Percentiles rank a stretch among this genome's conserved stretches.
Conservation (phyloP, 2,329 filamentous ascomycete genomes). For the Fragosphaeria purpurea region DNA sequence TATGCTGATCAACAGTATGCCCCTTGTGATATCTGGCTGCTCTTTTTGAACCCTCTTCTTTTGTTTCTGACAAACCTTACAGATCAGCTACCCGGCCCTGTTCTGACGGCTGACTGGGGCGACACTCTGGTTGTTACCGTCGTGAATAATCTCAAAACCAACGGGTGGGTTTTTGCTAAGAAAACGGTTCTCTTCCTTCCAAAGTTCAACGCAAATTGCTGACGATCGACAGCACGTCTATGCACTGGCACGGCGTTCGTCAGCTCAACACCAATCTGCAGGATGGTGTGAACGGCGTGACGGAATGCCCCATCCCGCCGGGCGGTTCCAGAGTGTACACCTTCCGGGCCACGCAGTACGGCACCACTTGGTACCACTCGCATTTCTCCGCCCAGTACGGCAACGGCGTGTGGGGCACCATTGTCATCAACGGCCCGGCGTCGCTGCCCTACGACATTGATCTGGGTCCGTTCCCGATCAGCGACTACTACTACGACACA, state of each 20-base stretch:
- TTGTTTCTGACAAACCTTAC: not conserved
- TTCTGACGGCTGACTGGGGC: slow-evolving; percentile 14
- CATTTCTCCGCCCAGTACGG: slow-evolving; percentile 26
- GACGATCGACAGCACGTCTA: slow-evolving; percentile 18
- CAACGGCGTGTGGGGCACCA: slow-evolving; percentile 37
- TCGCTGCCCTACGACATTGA: slow-evolving; percentile 37
- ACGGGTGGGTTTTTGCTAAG: slow-evolving; percentile 9
- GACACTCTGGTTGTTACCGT: slow-evolving; percentile 12
- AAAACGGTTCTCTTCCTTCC: not conserved
- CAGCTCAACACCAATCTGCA: slow-evolving; percentile 21
- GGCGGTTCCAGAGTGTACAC: slow-evolving; percentile 27
- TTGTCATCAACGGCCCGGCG: slow-evolving; percentile 28
- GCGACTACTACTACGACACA: slow-evolving; percentile 39
- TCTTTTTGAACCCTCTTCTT: not conserved
- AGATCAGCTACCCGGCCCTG: slow-evolving; percentile 10
- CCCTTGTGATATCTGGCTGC: not conserved
- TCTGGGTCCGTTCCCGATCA: slow-evolving; percentile 38
- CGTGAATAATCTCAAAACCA: slow-evolving; percentile 11
- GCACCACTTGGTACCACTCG: slow-evolving; percentile 28
- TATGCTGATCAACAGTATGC: slow-evolving; percentile 14
- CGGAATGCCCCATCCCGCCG: slow-evolving; percentile 45
- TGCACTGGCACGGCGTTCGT: slow-evolving; percentile 28
- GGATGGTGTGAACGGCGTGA: slow-evolving; percentile 24
- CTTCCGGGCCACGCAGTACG: slow-evolving; percentile 26
- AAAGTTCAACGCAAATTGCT: not conserved